Conservation (phyloP, 106 monocot genomes). For the Apostasia ramifera region DNA sequence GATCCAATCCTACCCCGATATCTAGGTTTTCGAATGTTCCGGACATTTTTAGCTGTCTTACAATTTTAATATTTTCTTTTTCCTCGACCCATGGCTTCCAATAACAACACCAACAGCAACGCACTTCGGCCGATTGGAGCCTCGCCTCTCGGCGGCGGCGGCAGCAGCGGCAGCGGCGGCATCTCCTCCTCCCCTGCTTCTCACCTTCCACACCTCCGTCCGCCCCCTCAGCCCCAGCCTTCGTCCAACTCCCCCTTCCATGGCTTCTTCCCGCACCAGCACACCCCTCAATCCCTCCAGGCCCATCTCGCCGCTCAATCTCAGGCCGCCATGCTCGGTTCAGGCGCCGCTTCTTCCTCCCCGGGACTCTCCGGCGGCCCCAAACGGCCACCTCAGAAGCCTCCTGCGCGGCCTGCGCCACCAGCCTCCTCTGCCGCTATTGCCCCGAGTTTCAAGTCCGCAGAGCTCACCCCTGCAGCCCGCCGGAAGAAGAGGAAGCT, state of each 20-base stretch:
- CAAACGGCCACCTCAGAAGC: conserved; percentile 42
- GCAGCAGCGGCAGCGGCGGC: conserved; percentile 12
- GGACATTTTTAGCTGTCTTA: no score
- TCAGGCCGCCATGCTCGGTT: conserved; percentile 8
- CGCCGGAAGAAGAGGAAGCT: conserved; percentile 91
- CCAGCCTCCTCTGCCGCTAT: conserved; percentile 7
- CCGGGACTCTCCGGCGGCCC: conserved; percentile 14
- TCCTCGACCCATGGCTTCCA: conserved; percentile 17
- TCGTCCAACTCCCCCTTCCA: conserved; percentile 24
- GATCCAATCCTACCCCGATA: neutral
- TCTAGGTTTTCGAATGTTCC: neutral
- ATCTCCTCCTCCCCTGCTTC: conserved; percentile 18
- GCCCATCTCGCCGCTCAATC: conserved; percentile 25
- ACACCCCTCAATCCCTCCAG: conserved; percentile 44
- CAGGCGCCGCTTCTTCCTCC: conserved; percentile 13
- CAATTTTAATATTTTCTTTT: neutral
- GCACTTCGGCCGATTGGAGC: conserved; percentile 14
- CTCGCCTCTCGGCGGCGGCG: conserved; percentile 5
- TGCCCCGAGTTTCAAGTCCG: conserved; percentile 26
- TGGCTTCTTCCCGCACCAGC: conserved; percentile 28
- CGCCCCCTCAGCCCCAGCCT: conserved; percentile 26
- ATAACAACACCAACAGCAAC: conserved; percentile 11
- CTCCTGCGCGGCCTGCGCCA: conserved; percentile 22
- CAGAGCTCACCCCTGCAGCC: conserved; percentile 82
- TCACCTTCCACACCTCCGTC: conserved; percentile 47